Evolutionary conservation across 805 yeast genomes (phyloP), one percentile per base, ranked within the genome.

Genomic region (Nakazawaea ambrosiae): DNA sequence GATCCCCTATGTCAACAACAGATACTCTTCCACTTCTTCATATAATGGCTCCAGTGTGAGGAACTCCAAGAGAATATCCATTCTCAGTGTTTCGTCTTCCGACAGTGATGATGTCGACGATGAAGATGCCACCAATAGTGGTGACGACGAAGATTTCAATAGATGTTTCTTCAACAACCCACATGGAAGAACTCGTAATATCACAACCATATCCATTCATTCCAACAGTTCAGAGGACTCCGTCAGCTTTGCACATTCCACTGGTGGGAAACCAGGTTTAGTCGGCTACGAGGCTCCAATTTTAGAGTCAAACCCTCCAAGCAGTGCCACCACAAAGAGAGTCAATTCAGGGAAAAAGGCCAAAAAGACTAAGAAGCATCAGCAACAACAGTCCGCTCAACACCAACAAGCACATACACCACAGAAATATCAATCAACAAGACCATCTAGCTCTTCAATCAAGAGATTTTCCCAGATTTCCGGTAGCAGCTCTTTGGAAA

Each of bases 81-180:
- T 29, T 9, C 17, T 33, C 8, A 28, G 33, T 10, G 29, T 24
- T 5, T 31, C 34, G 6, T 31, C 39, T 2, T 20, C 25, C 5
- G 34, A 34, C 17, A 20, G 29, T 20, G 31, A 28, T 14, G 15
- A 28, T 26, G n/a, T 25, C 11, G 19, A 6, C n/a, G 6, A 27
- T 14, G 31, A 28, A 18, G 15, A 28, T 26, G 16, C 25, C n/a
- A 23, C 10, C 15, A 12, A 30, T 17, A 8, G 11, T 10, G 17
- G 18, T 19, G 36, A 24, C 7, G 41, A 34, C 16, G 33, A 26
- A 20, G 39, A 34, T 22, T 39, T 34, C 33, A 39, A 34, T 15
- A 20, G 36, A 15, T 39, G 41, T 32, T 37, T 37, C 26, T 37
- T 37, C 38, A 33, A 31, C 27, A 34, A 34, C 25, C 33, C 35